Evolutionary conservation across 2,329 filamentous ascomycete species (phyloP).

Genomic region (Aspergillus ochraceus): DNA sequence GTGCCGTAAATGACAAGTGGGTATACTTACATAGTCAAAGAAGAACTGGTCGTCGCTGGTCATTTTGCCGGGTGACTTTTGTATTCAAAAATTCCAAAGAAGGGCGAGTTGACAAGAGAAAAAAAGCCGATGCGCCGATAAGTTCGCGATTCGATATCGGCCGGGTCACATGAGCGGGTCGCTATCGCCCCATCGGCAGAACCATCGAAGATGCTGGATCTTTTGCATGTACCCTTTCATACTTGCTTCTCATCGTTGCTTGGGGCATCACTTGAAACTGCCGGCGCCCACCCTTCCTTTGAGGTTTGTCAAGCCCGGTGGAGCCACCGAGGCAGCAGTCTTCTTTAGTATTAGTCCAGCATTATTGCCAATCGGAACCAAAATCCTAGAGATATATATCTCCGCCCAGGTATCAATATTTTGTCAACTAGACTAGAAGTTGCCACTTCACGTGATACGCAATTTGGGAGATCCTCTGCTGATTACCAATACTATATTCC

Average conservation of each 20-base stretch:
- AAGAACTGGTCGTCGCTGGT: conserved; percentile 78
- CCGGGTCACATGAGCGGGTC: conserved; percentile 20
- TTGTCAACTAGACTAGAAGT: neutral
- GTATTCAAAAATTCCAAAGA: neutral
- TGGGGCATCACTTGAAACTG: neutral
- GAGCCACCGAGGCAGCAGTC: neutral
- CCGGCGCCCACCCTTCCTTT: neutral
- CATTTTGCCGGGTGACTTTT: conserved; percentile 54
- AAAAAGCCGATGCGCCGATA: conserved; percentile 6
- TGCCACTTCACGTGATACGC: neutral
- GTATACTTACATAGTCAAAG: conserved; percentile 68
- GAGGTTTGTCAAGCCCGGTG: neutral
- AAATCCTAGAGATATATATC: neutral
- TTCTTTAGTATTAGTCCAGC: neutral
- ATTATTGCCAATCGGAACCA: neutral
- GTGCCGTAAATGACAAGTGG: neutral
- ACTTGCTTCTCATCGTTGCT: too few species aligned
- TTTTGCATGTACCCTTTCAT: too few species aligned
- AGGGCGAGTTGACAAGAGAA: neutral
- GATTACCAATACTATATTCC: neutral
- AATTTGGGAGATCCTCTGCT: neutral
- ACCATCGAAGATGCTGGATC: conserved; percentile 1
- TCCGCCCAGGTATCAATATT: neutral
- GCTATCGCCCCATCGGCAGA: conserved; percentile 1
- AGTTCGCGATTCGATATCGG: conserved; percentile 1